Base-by-base conservation (phyloP, 2,329 filamentous ascomycete species). In the Xylogone sp. region DNA sequence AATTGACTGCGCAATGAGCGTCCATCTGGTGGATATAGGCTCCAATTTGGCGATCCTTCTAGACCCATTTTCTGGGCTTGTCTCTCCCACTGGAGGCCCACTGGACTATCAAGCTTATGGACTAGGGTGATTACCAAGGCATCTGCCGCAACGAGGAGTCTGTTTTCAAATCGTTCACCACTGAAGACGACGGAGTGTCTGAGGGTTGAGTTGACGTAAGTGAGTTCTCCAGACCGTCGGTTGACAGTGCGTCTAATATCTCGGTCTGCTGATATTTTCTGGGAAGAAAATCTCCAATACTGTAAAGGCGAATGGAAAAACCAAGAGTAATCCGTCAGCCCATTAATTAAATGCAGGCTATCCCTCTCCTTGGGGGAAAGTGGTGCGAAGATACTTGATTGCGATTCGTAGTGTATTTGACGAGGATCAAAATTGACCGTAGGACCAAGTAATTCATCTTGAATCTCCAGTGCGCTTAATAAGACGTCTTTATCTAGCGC, bases 291-390 rank as follows among this genome's bases (percentile, higher is more conserved):
- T 53, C 83, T 78, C 88, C 88, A 93, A 67, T 91, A 92, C 67
- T 90, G 84, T 49, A 93, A 70, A 1, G 88, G 88, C n/a, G 88
- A 92, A 61, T 92, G 87, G 62, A 88, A 88, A 59, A 88, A 88
- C 87, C 87, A 90, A 3, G 82, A 82, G 59, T 83, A 71, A 57
- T 82, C 78, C 3, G 76, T 81, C 29, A 83, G 66, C 13, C 81
- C 82, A 60, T 85, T 84, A 58, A 75, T 71, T 48, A 81, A 76
- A 61, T 86, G 82, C 21, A 81, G 72, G 8, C 74, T 65, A 61
- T 86, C 78, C 24, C 82, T 75, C 29, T 69, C 53, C 12, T 62
- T 58, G 2, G 53, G 57, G n/a, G 65, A 64, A 56, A 67, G 60
- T 31, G 60, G 59, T 13, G 34, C 13, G 12, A 39, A 39, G 13